These are phyloP conservation scores for Petrea volubilis DNA, from an alignment of 257 asterid genomes.

Conservation along the genomic window DNA sequence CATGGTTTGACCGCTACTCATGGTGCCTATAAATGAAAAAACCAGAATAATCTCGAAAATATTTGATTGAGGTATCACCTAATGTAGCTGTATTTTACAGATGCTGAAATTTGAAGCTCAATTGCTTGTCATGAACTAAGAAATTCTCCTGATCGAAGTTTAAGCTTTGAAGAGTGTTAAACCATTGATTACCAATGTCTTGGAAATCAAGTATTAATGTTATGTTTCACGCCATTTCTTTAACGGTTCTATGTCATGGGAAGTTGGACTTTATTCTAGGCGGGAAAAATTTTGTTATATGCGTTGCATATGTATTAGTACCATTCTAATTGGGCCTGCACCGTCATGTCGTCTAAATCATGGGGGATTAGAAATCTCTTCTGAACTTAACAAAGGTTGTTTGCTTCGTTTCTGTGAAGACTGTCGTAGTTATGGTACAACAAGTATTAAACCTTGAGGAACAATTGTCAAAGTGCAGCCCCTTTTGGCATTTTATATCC, in stretches of 20 bases:
- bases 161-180: neutral
- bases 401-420: conserved; percentile 3
- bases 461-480: neutral
- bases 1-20: neutral
- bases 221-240: neutral
- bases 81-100: neutral
- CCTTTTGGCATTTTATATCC: neutral
- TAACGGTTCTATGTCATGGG: neutral
- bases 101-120: neutral
- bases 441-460: neutral
- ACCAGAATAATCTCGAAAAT: neutral
- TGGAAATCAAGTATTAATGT: neutral
- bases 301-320: neutral
- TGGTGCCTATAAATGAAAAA: neutral
- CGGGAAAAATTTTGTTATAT: neutral
- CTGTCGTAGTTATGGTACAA: neutral
- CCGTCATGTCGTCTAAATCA: neutral
- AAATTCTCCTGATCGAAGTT: neutral
- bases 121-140: neutral
- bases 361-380: neutral
- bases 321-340: neutral
- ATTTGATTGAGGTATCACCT: neutral
- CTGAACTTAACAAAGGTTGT: neutral
- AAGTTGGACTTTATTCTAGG: neutral
- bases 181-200: neutral